phyloP scores from a whole-genome alignment of 257 asterid species.

The Gardenia jasminoides region DNA sequence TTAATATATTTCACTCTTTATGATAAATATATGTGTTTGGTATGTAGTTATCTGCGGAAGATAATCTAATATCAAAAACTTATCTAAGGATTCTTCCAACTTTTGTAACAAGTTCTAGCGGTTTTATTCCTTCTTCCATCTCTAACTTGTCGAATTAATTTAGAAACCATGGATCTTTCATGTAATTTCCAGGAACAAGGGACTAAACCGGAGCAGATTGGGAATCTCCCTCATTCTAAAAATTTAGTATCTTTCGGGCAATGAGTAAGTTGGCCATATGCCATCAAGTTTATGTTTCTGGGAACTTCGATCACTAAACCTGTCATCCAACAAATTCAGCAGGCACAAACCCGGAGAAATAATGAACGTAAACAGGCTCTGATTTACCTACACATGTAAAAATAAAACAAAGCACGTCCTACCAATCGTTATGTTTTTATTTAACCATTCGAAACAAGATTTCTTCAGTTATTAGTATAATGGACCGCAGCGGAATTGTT shows the following conservation, averaged over 20 bases:
- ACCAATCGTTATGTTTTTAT: too few species aligned
- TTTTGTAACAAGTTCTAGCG: not conserved
- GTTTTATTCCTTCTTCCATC: not conserved
- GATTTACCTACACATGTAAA: not conserved
- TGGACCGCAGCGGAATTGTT: not conserved
- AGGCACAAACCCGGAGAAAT: not conserved
- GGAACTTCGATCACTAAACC: conserved; percentile 7
- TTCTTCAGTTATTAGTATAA: not conserved
- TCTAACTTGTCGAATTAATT: not conserved
- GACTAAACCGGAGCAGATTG: not conserved
- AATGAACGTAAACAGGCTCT: not conserved
- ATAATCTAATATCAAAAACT: too few species aligned
- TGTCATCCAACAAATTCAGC: not conserved
- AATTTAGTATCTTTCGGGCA: not conserved
- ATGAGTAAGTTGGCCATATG: not conserved
- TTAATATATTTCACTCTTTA: too few species aligned
- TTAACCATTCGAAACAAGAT: not conserved
- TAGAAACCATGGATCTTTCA: not conserved
- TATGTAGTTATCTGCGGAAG: too few species aligned
- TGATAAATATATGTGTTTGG: too few species aligned
- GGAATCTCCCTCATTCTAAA: not conserved
- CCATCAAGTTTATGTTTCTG: not conserved
- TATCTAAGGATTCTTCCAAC: too few species aligned
- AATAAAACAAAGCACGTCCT: not conserved
- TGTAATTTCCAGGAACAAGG: not conserved